These are phyloP conservation scores for Amylocarpus encephaloides DNA, from an alignment of 2,329 filamentous ascomycete species.

Conservation along the genomic window DNA sequence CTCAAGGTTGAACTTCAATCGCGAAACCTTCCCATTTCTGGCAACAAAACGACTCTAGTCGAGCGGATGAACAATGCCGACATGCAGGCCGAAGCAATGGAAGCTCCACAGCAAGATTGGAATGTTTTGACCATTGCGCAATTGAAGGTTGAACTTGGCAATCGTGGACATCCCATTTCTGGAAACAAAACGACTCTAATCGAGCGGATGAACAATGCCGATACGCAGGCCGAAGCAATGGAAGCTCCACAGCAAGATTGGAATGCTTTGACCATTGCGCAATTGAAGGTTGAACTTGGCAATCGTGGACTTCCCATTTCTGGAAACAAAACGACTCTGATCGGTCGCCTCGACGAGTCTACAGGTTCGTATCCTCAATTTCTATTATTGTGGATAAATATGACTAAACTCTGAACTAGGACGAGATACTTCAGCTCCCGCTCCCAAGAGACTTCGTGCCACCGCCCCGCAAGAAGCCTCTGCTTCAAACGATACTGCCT, in stretches of 20 bases:
- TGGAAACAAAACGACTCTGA: slow-evolving; percentile 6
- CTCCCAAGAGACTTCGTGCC: neutral
- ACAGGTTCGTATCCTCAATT: neutral
- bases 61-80: neutral
- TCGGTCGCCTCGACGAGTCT: slow-evolving; percentile 3
- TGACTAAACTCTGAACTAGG: too few species aligned
- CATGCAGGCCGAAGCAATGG: neutral
- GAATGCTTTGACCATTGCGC: neutral
- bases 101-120: neutral
- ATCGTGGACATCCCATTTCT: slow-evolving; percentile 1
- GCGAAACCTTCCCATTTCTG: neutral
- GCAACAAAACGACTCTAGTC: neutral
- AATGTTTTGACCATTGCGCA: neutral
- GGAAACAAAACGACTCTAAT: slow-evolving; percentile 6
- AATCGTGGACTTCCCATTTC: slow-evolving; percentile 2
- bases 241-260: neutral
- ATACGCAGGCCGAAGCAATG: neutral
- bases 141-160: slow-evolving; percentile 5
- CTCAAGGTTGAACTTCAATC: neutral
- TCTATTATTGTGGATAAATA: too few species aligned
- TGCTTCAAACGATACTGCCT: neutral
- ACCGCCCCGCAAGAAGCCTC: neutral
- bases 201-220: neutral
- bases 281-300: slow-evolving; percentile 6
- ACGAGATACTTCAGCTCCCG: too few species aligned